These are phyloP conservation scores for Daedalea quercina DNA, from an alignment of 768 basidiomycete species.

Conservation along the genomic window DNA sequence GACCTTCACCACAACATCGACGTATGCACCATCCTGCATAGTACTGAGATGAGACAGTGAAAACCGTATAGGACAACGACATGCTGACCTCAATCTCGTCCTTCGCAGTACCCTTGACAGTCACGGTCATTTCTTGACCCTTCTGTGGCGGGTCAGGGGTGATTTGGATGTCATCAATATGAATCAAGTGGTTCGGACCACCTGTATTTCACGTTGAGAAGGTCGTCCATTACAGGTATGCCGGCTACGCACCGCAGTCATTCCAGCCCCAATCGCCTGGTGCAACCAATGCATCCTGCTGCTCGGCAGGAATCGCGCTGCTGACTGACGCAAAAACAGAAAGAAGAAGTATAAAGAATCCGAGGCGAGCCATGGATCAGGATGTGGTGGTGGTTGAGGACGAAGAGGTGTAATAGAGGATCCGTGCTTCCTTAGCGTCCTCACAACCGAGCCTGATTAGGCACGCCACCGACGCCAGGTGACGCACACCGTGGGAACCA, in stretches of 20 bases:
- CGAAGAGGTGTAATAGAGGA: not conserved
- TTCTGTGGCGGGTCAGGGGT: conserved; percentile 87
- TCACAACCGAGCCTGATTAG: conserved; percentile 1
- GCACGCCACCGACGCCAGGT: conserved; percentile 6
- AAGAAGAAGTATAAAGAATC: conserved; percentile 17
- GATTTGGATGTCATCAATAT: conserved; percentile 66
- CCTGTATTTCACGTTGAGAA: conserved; percentile 29
- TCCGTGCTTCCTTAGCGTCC: not conserved
- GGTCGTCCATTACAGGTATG: not conserved
- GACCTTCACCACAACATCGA: conserved; percentile 88
- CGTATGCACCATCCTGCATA: conserved; percentile 81
- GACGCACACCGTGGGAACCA: conserved; percentile 8
- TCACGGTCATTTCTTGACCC: conserved; percentile 84
- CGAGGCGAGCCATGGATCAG: conserved; percentile 19
- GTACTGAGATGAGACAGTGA: not conserved
- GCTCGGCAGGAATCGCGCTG: conserved; percentile 14
- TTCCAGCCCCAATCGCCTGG: conserved; percentile 33
- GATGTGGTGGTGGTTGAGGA: not conserved
- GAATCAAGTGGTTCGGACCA: conserved; percentile 35
- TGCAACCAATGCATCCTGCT: conserved; percentile 20
- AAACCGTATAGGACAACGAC: not conserved
- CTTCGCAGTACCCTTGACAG: conserved; percentile 53
- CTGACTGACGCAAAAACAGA: conserved; percentile 20
- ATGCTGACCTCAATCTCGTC: conserved; percentile 57
- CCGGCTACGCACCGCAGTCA: conserved; percentile 62